Evolutionary conservation across 176 grass and related monocot genomes (phyloP), one percentile per base, ranked within the genome.

Genomic region (Oryza punctata): DNA sequence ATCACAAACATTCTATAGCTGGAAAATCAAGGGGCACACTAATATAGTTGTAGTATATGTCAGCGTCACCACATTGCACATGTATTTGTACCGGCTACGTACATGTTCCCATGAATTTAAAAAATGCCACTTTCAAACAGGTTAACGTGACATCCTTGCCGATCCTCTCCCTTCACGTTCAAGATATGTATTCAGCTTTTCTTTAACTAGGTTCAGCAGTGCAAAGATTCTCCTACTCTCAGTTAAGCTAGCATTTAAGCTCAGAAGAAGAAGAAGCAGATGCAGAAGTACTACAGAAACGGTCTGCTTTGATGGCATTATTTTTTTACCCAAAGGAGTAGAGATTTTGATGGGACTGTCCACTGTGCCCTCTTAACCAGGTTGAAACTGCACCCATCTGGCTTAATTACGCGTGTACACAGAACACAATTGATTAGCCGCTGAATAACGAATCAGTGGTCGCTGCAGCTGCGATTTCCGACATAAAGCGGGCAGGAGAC

Each of bases 1-100:
- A 29, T 38, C 79, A 29, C 82, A 68, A 26, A 21, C 29, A 38
- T 29, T 41, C 38, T 6, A 12, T 23, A 14, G 79, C 65, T 63
- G 18, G 25, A 15, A 15, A 43, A 65, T 65, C 24, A 30, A 70
- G 63, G 0, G 65, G 11, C 70, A 76, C 9, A 24, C 21, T 61
- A 24, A 61, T 61, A 61, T 21, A 2, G 54, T 16, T 60, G 21
- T 23, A 59, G 38, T 23, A 23, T 3, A 24, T 61, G 57, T 8
- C 67, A 73, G 41, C 37, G 9, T 69, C 57, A 16, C 69, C 71
- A 77, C 19, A 59, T 69, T 21, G 19, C 52, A 69, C 65, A 46
- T 43, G 44, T 32, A 13, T 28, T 54, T 57, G 46, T 73, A 41
- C n/a, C 69, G 14, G 14, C 5, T 50, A 24, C 57, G 21, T 23